A percentile compares a stretch with the other conserved stretches of the same genome.
These are phyloP conservation scores for Plasmodium vivax DNA, from an alignment of 169 alveolate species.

Conservation along the genomic window DNA sequence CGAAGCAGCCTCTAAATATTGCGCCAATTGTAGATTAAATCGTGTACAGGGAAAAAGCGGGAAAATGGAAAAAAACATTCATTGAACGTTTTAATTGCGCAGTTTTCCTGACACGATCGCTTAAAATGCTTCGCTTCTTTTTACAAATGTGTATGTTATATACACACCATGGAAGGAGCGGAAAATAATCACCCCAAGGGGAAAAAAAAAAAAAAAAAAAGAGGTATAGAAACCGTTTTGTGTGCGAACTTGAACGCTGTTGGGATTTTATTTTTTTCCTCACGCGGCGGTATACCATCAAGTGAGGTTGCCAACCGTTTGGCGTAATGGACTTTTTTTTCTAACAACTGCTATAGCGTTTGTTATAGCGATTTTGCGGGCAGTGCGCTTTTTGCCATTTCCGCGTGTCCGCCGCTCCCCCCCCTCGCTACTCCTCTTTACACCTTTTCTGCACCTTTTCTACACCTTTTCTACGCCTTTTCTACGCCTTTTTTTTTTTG, in stretches of 20 bases:
- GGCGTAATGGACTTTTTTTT: background rate
- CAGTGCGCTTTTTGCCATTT: background rate
- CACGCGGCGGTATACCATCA: background rate
- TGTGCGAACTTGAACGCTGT: constrained; percentile 41
- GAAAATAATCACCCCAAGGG: background rate
- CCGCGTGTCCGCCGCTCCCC: background rate
- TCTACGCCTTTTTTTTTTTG: background rate
- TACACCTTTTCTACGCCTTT: background rate
- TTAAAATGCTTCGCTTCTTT: background rate
- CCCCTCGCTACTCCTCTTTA: background rate
- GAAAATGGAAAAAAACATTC: background rate
- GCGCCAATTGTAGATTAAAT: background rate
- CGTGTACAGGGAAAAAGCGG: background rate
- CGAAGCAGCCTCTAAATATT: background rate
- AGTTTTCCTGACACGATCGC: background rate
- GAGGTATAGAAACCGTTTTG: constrained; percentile 26
- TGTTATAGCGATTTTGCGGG: background rate
- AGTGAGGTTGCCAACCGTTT: background rate
- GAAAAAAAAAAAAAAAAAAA: background rate
- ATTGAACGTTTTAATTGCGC: background rate
- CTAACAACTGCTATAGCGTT: background rate
- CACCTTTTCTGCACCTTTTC: background rate
- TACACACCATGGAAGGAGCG: background rate
- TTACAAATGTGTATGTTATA: background rate
- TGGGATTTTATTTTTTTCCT: background rate